phyloP scores from a whole-genome alignment of 2,329 filamentous ascomycete species.

The Salinomyces thailandicus region DNA sequence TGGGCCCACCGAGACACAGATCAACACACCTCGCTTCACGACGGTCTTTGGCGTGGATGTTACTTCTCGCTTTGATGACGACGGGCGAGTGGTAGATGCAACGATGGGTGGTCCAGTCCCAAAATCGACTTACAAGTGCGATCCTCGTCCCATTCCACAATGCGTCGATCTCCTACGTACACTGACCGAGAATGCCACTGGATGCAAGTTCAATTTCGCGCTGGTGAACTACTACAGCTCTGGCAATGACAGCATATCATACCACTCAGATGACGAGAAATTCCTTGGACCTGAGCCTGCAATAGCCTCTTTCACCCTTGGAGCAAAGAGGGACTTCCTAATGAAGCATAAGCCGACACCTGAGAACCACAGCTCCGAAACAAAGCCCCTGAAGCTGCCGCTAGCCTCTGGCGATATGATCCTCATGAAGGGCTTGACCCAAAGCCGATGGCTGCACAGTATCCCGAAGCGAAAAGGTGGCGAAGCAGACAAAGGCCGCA shows the following conservation, averaged over 20 bases:
- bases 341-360: constrained; percentile 63
- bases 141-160: constrained; percentile 58
- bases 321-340: constrained; percentile 62
- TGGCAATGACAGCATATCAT: constrained; percentile 65
- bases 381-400: constrained; percentile 38
- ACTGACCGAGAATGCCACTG: constrained; percentile 55
- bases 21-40: constrained; percentile 52
- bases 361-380: constrained; percentile 26
- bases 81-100: constrained; percentile 32
- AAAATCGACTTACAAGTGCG: constrained; percentile 45
- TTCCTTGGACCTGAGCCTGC: constrained; percentile 60
- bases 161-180: constrained; percentile 56
- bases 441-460: constrained; percentile 66
- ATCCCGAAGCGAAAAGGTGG: constrained; percentile 63
- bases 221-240: constrained; percentile 77
- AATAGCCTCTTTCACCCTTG: constrained; percentile 66
- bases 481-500: constrained; percentile 49
- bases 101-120: constrained; percentile 30
- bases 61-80: constrained; percentile 47
- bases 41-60: constrained; percentile 53
- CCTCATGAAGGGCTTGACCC: constrained; percentile 65
- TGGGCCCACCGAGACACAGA: constrained; percentile 49
- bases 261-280: constrained; percentile 69
- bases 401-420: constrained; percentile 66
- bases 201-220: constrained; percentile 64